Conservation (phyloP, 2,329 filamentous ascomycete genomes). For the Stachybotrys chlorohalonatus region DNA sequence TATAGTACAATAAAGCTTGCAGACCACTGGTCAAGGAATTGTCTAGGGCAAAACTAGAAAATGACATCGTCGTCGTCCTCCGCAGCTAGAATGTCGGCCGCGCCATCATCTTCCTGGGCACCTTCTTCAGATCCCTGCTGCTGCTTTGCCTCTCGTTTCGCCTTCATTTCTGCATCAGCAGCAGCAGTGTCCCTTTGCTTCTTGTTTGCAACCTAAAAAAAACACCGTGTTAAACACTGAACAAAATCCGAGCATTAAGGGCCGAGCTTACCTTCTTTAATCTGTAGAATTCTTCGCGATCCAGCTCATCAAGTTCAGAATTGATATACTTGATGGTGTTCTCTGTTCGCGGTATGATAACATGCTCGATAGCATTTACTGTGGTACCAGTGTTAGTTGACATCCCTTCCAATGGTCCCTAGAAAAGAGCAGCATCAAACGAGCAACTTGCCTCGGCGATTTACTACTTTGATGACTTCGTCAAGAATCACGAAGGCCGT, state of each 20-base stretch:
- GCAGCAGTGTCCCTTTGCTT: conserved; percentile 70
- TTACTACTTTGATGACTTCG: conserved; percentile 98
- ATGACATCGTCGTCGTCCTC: conserved; percentile 80
- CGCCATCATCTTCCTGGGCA: conserved; percentile 11
- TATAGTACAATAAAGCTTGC: not conserved
- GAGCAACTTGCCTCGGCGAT: conserved; percentile 64
- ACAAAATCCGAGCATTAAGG: not conserved
- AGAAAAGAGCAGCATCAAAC: conserved; percentile 1
- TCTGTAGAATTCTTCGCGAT: conserved; percentile 95
- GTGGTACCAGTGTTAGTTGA: not conserved
- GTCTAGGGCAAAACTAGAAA: conserved; percentile 40
- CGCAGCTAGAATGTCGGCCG: conserved; percentile 61
- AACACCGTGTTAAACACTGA: conserved; percentile 4
- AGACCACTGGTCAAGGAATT: not conserved
- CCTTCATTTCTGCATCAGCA: conserved; percentile 66
- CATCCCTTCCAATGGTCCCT: no score
- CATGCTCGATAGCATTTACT: conserved; percentile 94
- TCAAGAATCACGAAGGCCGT: conserved; percentile 97
- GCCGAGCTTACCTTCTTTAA: conserved; percentile 62
- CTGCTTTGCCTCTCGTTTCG: conserved; percentile 50
- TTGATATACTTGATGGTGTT: conserved; percentile 99
- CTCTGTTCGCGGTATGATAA: conserved; percentile 95
- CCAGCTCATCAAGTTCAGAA: conserved; percentile 92
- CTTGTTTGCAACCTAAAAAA: conserved; percentile 59
- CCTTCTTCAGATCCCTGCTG: conserved; percentile 28